Evolutionary conservation across 23 red algal genomes (phyloP), one percentile per base, ranked within the genome.

Genomic region (Gracilaria gracilis): DNA sequence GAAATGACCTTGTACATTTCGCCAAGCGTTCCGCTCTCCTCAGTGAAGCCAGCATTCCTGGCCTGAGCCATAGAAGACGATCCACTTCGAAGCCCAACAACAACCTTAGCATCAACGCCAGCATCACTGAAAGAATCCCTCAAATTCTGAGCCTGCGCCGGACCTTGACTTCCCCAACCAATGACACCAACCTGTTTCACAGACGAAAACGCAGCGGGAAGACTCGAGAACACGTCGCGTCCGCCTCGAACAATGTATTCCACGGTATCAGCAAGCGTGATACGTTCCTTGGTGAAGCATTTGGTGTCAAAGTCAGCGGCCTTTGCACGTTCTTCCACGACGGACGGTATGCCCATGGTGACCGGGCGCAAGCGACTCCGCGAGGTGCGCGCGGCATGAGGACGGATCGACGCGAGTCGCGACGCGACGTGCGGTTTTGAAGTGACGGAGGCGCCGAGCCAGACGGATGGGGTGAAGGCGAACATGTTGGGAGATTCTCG

Each of bases 241-340:
- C 97, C 97, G 46, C 97, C 97, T 31, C 91, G 91, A 36, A 98
- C 97, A 51, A 98, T 98, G 79, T 95, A 98, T 70, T 98, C 97
- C 40, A 73, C 54, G 13, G 78, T 88, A 32, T 79, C 89, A 32
- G 91, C 97, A n/a, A 98, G 89, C 12, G 49, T 23, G 21, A 98
- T 81, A 57, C 61, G 37, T 69, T 95, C 94, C 71, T 98, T 98
- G 19, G 69, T 29, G 62, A 98, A 98, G 73, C 90, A 90, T 25
- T 78, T 90, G 23, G 93, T 96, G 0, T 95, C 47, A 74, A 98
- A 98, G 75, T 96, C 97, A 0, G 86, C 64, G 25, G 87, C 58
- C 82, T 89, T 83, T n/a, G 83, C 81, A 80, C 91, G 84, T 81
- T 98, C 95, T 37, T 94, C 85, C 34, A 62, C 35, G 29, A 93